Percentiles rank a stretch among this genome's conserved stretches.
These are phyloP conservation scores for Paramecium tetraurelia DNA, from an alignment of 73 alveolate genomes.

Conservation along the genomic window DNA sequence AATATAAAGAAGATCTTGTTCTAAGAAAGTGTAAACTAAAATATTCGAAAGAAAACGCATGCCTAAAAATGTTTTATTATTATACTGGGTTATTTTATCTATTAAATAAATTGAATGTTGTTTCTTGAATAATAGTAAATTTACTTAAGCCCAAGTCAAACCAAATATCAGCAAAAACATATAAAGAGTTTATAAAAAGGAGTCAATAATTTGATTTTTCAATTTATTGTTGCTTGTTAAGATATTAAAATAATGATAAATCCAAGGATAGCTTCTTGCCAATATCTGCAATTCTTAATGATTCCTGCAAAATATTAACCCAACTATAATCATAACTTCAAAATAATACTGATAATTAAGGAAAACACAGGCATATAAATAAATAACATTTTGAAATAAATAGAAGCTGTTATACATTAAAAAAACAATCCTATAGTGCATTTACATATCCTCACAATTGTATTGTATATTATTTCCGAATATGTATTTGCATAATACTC, in stretches of 20 bases:
- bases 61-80: background rate
- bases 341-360: slow-evolving; percentile 18
- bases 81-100: slow-evolving; percentile 26
- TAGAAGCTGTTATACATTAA: slow-evolving; percentile 30
- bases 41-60: slow-evolving; percentile 17
- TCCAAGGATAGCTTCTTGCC: slow-evolving; percentile 50
- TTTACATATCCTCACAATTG: background rate
- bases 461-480: background rate
- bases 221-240: background rate
- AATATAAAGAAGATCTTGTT: slow-evolving; percentile 51
- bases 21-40: slow-evolving; percentile 28
- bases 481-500: background rate
- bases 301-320: slow-evolving; percentile 18
- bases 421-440: slow-evolving; percentile 32
- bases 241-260: slow-evolving; percentile 1
- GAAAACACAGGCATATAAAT: slow-evolving; percentile 48
- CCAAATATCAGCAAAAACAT: slow-evolving; percentile 25
- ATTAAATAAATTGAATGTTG: slow-evolving; percentile 33
- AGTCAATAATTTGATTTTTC: background rate
- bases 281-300: slow-evolving; percentile 3
- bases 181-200: slow-evolving; percentile 17
- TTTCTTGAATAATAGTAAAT: background rate
- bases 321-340: background rate
- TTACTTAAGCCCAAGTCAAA: background rate
- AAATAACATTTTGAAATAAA: slow-evolving; percentile 47